Evolutionary conservation across 768 basidiomycete genomes (phyloP), one percentile per base, ranked within the genome.

Genomic region (Pleurotus cornucopiae): DNA sequence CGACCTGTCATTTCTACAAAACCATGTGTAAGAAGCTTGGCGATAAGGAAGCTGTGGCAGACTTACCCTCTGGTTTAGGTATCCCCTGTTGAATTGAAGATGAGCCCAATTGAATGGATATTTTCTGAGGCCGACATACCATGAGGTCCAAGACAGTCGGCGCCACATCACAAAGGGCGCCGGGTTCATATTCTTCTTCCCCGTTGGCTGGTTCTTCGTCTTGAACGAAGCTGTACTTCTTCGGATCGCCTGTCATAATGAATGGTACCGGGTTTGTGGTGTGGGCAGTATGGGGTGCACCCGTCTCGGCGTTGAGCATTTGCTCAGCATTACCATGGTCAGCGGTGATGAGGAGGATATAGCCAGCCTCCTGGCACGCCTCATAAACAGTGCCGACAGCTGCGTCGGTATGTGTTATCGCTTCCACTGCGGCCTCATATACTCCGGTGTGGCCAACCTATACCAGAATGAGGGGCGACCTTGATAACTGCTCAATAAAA

Each of bases 241-340:
- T 74, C 5, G 74, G 71, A 58, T 81, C 80, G 6, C 85, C 89
- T 5, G 87, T 85, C 73, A 93, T 84, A 63, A 96, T 93, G 76
- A 96, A 92, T 12, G 94, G 94, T 6, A 96, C 94, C 1, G 83
- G 79, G 72, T 93, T 95, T 56, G 88, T 91, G 39, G 89, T 91
- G 66, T 93, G 90, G n/a, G 91, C 89, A 7, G 94, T 97, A 70
- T 94, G 91, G 13, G 94, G 93, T 43, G 82, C 86, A 38, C 89
- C 90, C 0, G 91, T 94, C 61, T 85, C 80, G 2, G 78, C 77
- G 70, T 95, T 89, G 59, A 85, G 73, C 94, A 95, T 95, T 74
- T 94, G 90, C 71, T 96, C 94, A 41, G 94, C 94, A 67, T 98
- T 98, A 3, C 94, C 94, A 69, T 97, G 94, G 69, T 97, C 95